Conservation (phyloP, 345 rosid species). For the Populus nigra region DNA sequence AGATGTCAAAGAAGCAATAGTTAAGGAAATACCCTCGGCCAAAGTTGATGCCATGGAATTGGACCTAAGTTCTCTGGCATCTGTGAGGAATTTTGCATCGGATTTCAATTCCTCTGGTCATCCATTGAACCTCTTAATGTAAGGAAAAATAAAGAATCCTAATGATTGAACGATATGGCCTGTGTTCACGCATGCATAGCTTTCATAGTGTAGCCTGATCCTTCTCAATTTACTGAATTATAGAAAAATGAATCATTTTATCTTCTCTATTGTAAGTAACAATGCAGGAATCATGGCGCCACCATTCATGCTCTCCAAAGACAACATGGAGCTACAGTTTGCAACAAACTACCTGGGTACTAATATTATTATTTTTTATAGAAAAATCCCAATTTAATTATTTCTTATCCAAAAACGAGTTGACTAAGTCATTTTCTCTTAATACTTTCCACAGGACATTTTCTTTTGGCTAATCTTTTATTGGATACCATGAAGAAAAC, state of each 20-base stretch:
- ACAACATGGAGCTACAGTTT: constrained; percentile 30
- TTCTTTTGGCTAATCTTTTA: constrained; percentile 48
- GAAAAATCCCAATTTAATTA: neutral
- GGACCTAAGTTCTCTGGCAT: constrained; percentile 43
- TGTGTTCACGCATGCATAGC: neutral
- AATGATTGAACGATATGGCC: neutral
- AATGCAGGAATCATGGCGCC: constrained; percentile 37
- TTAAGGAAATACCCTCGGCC: constrained; percentile 22
- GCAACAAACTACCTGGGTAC: constrained; percentile 35
- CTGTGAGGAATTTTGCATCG: constrained; percentile 37
- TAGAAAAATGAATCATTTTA: neutral
- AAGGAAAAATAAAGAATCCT: constrained; percentile 24
- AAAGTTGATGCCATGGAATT: constrained; percentile 35
- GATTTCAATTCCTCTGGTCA: constrained; percentile 30
- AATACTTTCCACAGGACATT: constrained; percentile 40
- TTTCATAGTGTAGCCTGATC: neutral
- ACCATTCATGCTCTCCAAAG: constrained; percentile 37
- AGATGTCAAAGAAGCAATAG: constrained; percentile 29
- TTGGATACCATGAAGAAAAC: constrained; percentile 50
- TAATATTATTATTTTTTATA: no score
- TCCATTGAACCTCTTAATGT: constrained; percentile 43
- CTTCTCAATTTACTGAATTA: neutral
- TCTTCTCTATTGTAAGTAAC: constrained; percentile 23
- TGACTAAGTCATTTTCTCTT: neutral
- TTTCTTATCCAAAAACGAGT: neutral